phyloP scores from a whole-genome alignment of 1,284 basidiomycete genomes.

The Sphaerobolus stellatus region DNA sequence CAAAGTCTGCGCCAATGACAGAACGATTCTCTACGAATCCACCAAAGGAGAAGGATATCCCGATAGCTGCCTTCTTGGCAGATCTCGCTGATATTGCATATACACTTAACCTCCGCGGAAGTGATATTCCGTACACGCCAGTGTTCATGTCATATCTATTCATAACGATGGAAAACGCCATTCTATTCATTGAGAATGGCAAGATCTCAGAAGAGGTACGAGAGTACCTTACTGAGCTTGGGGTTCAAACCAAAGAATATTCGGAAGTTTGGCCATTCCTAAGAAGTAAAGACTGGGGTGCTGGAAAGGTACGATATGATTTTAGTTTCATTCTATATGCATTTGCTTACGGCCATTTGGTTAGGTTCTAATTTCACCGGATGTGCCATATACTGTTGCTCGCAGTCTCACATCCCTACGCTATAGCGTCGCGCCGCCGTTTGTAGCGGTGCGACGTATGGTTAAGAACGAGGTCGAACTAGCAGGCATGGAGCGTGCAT shows the following conservation, averaged over 20 bases:
- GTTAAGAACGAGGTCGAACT: constrained; percentile 89
- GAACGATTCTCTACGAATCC: constrained; percentile 59
- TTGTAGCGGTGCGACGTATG: constrained; percentile 78
- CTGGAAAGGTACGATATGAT: constrained; percentile 55
- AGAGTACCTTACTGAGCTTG: constrained; percentile 59
- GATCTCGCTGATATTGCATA: constrained; percentile 69
- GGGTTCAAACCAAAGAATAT: constrained; percentile 64
- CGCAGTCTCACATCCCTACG: constrained; percentile 77
- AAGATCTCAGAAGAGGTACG: constrained; percentile 58
- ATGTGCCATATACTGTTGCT: constrained; percentile 76
- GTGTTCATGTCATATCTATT: constrained; percentile 85
- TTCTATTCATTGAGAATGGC: constrained; percentile 67
- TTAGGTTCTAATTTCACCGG: constrained; percentile 63
- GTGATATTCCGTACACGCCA: constrained; percentile 85
- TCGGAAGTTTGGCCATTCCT: constrained; percentile 83
- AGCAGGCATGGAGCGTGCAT: constrained; percentile 79
- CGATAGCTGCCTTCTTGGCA: constrained; percentile 65
- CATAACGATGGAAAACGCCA: constrained; percentile 57
- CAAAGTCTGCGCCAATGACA: constrained; percentile 54
- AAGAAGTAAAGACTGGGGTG: constrained; percentile 68
- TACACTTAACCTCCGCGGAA: constrained; percentile 80
- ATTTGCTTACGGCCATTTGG: constrained; percentile 8
- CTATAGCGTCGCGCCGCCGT: constrained; percentile 64
- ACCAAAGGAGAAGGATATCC: constrained; percentile 60
- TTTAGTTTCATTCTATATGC: neutral